These are phyloP conservation scores for Phanerochaete sordida DNA, from an alignment of 768 basidiomycete genomes.

Conservation along the genomic window DNA sequence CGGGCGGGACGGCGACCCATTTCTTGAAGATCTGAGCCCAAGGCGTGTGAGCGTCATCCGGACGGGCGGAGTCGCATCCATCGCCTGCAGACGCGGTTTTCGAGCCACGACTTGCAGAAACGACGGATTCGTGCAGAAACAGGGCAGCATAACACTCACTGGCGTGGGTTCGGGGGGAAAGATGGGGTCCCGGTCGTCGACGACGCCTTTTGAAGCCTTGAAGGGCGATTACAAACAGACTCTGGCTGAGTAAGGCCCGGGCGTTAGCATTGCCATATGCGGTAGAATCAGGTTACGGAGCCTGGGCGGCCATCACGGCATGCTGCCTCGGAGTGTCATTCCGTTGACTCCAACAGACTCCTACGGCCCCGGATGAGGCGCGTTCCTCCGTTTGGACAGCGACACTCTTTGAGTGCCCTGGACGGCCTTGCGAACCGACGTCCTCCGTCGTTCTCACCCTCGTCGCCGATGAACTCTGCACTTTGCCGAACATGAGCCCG, in stretches of 20 bases:
- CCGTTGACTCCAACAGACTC: background rate
- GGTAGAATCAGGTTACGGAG: background rate
- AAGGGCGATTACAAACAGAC: conserved; percentile 15
- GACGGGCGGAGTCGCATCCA: conserved; percentile 17
- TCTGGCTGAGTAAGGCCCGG: conserved; percentile 11
- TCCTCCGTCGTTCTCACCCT: background rate
- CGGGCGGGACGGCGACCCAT: conserved; percentile 99
- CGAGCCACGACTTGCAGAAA: conserved; percentile 5
- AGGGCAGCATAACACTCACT: conserved; percentile 10
- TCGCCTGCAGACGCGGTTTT: conserved; percentile 11
- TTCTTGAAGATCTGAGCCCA: conserved; percentile 24
- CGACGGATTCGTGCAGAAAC: background rate
- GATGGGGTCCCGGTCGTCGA: conserved; percentile 5
- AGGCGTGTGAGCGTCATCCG: conserved; percentile 20
- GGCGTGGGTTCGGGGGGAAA: conserved; percentile 7
- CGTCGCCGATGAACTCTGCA: background rate
- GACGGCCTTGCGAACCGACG: background rate
- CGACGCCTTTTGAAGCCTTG: conserved; percentile 14
- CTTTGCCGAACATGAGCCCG: background rate
- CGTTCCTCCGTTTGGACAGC: too few species aligned
- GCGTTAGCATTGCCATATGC: conserved; percentile 4
- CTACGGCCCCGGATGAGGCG: background rate
- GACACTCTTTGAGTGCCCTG: too few species aligned
- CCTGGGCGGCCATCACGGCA: background rate
- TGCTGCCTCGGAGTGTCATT: background rate